Conservation (phyloP, 1,139 yeast genomes). For the Taphrina pruni region DNA sequence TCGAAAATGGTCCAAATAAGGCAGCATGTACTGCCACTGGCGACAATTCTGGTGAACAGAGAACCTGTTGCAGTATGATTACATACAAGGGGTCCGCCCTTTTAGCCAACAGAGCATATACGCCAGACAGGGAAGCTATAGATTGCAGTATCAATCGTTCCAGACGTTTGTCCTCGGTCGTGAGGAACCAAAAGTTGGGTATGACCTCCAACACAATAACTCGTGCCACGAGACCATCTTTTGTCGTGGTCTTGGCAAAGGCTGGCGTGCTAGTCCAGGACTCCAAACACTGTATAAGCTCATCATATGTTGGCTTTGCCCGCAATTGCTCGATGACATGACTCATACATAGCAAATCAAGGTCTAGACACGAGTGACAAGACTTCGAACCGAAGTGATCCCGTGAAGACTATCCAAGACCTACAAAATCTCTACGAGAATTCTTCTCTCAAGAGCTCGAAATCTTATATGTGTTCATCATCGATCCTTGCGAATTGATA, state of each 20-base stretch:
- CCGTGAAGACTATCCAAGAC: background rate
- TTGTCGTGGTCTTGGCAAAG: background rate
- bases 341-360: conserved; percentile 14
- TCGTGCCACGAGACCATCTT: conserved; percentile 17
- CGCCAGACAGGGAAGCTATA: conserved; percentile 23
- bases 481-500: too few species aligned
- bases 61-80: conserved; percentile 8
- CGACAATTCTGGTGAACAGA: background rate
- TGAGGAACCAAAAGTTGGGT: conserved; percentile 26
- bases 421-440: background rate
- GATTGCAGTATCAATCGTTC: background rate
- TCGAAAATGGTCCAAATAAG: background rate
- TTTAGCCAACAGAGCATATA: conserved; percentile 20
- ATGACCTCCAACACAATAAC: conserved; percentile 14
- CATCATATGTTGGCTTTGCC: conserved; percentile 11
- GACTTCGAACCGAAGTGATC: background rate
- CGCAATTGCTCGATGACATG: conserved; percentile 8
- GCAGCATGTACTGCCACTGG: background rate
- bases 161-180: background rate
- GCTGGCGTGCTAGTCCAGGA: conserved; percentile 12
- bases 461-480: too few species aligned
- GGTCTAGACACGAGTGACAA: too few species aligned
- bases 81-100: background rate
- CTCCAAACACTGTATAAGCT: conserved; percentile 11
- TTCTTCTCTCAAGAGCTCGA: too few species aligned